Conservation (phyloP, 345 rosid species). For the Physaria fendleri region DNA sequence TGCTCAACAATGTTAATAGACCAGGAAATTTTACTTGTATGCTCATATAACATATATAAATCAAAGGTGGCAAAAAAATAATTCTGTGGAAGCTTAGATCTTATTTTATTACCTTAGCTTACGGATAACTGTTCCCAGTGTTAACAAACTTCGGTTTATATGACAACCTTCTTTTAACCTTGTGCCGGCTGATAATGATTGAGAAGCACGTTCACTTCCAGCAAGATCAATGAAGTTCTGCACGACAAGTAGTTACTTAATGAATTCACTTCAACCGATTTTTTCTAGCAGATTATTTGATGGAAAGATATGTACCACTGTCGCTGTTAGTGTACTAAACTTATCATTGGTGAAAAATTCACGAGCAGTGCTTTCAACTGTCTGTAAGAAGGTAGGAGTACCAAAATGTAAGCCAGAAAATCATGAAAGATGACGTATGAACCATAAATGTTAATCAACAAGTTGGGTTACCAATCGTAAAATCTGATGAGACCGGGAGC, state of each 20-base stretch:
- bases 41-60: neutral
- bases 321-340: conserved; percentile 63
- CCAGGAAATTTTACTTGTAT: neutral
- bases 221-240: conserved; percentile 90
- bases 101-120: conserved; percentile 60
- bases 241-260: conserved; percentile 8
- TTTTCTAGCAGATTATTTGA: conserved; percentile 1
- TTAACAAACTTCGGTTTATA: conserved; percentile 80
- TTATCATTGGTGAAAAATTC: conserved; percentile 55
- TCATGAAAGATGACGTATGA: neutral
- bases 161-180: conserved; percentile 95
- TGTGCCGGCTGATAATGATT: conserved; percentile 70
- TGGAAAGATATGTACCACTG: conserved; percentile 49
- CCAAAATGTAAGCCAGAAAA: neutral
- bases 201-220: conserved; percentile 96
- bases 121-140: conserved; percentile 87
- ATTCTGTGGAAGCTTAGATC: neutral
- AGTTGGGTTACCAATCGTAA: conserved; percentile 56
- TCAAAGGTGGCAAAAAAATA: neutral
- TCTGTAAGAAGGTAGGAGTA: conserved; percentile 35
- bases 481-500: conserved; percentile 95
- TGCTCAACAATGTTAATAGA: neutral
- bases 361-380: conserved; percentile 65
- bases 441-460: conserved; percentile 10
- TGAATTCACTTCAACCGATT: neutral